Evolutionary conservation across 192 early-diverging fungal genomes (phyloP).

Genomic region (Coemansia asiatica): DNA sequence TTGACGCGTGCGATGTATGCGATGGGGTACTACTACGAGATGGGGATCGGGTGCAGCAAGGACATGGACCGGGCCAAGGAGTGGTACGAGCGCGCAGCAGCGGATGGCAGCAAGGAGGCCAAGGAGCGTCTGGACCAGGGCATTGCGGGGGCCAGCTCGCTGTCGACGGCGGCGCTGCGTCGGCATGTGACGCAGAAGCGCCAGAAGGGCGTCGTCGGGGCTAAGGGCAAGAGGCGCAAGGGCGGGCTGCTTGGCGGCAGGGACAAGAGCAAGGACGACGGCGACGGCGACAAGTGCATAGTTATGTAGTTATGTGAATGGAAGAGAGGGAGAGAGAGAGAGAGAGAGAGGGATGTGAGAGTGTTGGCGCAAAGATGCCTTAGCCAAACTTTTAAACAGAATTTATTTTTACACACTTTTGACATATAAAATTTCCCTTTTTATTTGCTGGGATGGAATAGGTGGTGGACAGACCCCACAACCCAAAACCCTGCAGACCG

Average conservation of each 20-base stretch:
- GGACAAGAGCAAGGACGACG: constrained; percentile 45
- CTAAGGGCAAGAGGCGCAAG: constrained; percentile 31
- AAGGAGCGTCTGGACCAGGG: constrained; percentile 49
- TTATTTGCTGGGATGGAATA: background rate
- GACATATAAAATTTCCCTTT: too few relatives aligned
- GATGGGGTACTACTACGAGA: constrained; percentile 88
- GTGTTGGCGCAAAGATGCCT: background rate
- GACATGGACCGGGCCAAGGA: constrained; percentile 59
- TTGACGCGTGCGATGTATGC: constrained; percentile 82
- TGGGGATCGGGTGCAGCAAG: constrained; percentile 64
- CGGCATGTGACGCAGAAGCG: constrained; percentile 58
- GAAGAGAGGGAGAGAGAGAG: background rate
- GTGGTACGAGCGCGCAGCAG: constrained; percentile 70
- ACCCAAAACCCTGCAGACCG: background rate
- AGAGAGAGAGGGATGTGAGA: background rate
- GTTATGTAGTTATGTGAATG: constrained; percentile 29
- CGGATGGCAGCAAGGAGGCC: constrained; percentile 54
- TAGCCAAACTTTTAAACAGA: background rate
- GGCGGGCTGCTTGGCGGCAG: constrained; percentile 20
- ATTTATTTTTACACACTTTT: background rate
- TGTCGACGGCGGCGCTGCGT: constrained; percentile 45
- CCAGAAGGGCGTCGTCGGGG: constrained; percentile 38
- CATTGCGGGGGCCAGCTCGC: constrained; percentile 22
- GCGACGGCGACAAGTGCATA: constrained; percentile 41
- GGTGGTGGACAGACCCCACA: too few relatives aligned